Evolutionary conservation across 1,139 yeast genomes (phyloP), one percentile per base, ranked within the genome.

Genomic region (Pichia inconspicua): DNA sequence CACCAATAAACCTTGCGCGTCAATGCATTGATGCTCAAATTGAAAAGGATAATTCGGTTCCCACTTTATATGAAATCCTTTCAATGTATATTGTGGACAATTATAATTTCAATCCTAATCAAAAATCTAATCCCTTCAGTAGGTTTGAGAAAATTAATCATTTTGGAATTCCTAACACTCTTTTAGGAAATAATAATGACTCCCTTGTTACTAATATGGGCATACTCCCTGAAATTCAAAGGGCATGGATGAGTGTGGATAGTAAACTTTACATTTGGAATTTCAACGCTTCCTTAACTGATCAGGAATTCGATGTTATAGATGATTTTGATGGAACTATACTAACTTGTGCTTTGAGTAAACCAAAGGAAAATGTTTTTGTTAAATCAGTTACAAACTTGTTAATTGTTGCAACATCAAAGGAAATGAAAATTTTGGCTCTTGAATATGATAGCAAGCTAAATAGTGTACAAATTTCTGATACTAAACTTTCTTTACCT

Each of bases 161-260:
- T 49, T 73, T 82, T 51, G 80, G 78, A 59, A 78, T 90, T 47
- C 97, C 97, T 0, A 96, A 89, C 63, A 80, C 78, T 53, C 81
- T 89, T 55, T 78, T 86, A 56, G 87, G 83, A 53, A 38, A 30
- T 15, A 48, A 47, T 19, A 81, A 78, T 57, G 75, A 80, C 45
- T 77, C 89, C 14, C 40, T 50, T 5, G 75, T 72, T 43, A 80
- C 90, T 32, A 82, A 82, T 53, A 82, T 87, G 79, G 98, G 98
- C 9, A 68, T 90, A 44, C 83, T 92, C 57, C 79, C 92, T 0
- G 90, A 84, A 51, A 77, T 92, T 40, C 80, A 82, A 53, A 77
- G 96, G 53, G 82, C 92, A 9, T 92, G 97, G 97, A 77, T 90
- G 43, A 80, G 87, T 2, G 80, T 84, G 39, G 97, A 89, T 64